Base-by-base conservation (phyloP, 106 monocot genomes). In the Xerophyta viscosa region DNA sequence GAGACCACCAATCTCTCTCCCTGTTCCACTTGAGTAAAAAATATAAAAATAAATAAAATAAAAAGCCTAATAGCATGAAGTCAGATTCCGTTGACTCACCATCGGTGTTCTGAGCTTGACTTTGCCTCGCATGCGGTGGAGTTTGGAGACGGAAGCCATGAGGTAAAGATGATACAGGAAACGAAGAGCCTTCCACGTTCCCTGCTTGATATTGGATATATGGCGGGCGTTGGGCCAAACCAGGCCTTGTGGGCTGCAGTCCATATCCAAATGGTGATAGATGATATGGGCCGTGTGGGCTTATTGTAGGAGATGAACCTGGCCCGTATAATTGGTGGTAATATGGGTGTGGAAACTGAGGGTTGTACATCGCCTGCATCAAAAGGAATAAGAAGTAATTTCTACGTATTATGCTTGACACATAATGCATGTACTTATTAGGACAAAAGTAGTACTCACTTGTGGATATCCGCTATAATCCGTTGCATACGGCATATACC, bases 291-390 rank as follows among this genome's bases (percentile, higher is more conserved):
- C 53, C 20, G 8, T 60, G 28, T 20, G 63, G 56, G 0, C n/a
- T n/a, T n/a, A n/a, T n/a, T n/a, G n/a, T n/a, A n/a, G n/a, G n/a
- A n/a, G 68, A 47, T 23, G 74, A 55, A 2, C 69, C 18, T 10
- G 67, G 29, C 36, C 84, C 84, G 53, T 90, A 80, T 18, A 75
- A 44, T 27, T 84, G 77, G 7, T 76, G 64, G 60, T 90, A 80
- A 46, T 77, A 85, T 8, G 65, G 84, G 13, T 66, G 42, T 26
- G 73, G 47, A 36, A 77, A 9, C 41, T 74, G 73, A 48, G 73
- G 46, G 49, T 59, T 77, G 46, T 89, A 89, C 24, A 79, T 26
- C 6, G 62, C 79, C 78, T 82, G 56, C 22, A 8, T n/a, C n/a
- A n/a, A 41, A 3, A 45, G 8, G 3, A 18, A 44, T 11, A 44